phyloP scores from a whole-genome alignment of 2,329 filamentous ascomycete genomes.

The Akanthomyces uredinophilus region DNA sequence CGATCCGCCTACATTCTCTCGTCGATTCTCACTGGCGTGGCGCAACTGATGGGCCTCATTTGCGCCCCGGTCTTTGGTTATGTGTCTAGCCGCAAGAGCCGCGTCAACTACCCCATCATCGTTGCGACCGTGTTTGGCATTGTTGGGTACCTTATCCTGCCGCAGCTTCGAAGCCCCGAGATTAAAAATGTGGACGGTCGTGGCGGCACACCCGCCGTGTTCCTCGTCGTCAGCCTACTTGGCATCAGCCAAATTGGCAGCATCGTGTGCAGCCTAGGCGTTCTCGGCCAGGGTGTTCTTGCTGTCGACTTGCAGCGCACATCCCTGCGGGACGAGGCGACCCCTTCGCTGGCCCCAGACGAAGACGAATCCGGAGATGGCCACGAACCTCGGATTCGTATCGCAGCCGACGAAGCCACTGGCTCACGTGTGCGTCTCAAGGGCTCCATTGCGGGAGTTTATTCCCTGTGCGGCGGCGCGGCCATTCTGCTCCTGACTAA shows the following conservation, averaged over 20 bases:
- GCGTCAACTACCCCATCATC: conserved; percentile 69
- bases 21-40: conserved; percentile 80
- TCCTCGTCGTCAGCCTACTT: conserved; percentile 72
- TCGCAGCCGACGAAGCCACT: conserved; percentile 26
- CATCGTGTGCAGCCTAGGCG: conserved; percentile 91
- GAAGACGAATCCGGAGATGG: conserved; percentile 38
- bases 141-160: conserved; percentile 71
- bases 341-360: conserved; percentile 27
- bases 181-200: conserved; percentile 58
- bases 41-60: conserved; percentile 79
- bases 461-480: conserved; percentile 82
- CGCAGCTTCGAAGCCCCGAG: conserved; percentile 71
- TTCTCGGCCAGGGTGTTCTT: conserved; percentile 76
- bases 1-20: conserved; percentile 82
- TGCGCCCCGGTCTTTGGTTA: conserved; percentile 86
- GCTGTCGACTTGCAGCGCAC: conserved; percentile 37
- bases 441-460: conserved; percentile 90
- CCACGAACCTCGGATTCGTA: conserved; percentile 34
- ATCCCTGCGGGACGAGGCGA: conserved; percentile 18
- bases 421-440: conserved; percentile 62
- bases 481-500: conserved; percentile 92
- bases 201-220: conserved; percentile 63
- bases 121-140: conserved; percentile 69
- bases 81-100: conserved; percentile 62
- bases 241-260: conserved; percentile 93